phyloP scores from a whole-genome alignment of 1,139 yeast genomes.

The Tardiomyces digboiensis region DNA sequence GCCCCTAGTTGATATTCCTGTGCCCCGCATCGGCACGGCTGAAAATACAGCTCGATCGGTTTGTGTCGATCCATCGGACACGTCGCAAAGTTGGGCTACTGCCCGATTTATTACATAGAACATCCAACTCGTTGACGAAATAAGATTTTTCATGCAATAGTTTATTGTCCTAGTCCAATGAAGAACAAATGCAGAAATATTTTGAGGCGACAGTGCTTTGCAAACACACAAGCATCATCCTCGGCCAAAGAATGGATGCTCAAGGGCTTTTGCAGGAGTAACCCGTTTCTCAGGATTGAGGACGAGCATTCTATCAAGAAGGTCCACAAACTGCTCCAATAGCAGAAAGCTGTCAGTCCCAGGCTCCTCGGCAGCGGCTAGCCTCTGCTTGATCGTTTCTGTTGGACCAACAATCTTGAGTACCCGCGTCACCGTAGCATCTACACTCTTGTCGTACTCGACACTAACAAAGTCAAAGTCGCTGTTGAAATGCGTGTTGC shows the following conservation, averaged over 20 bases:
- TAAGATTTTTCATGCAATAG: no score
- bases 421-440: slow-evolving; percentile 91
- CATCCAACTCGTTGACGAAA: no score
- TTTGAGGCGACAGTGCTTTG: no score
- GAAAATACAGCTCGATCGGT: no score
- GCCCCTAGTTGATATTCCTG: no score
- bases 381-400: slow-evolving; percentile 11
- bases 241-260: slow-evolving; percentile 65
- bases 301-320: slow-evolving; percentile 81
- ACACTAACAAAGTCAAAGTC: slow-evolving; percentile 75
- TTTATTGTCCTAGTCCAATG: no score
- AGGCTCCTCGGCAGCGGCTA: slow-evolving; percentile 38
- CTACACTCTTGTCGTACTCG: slow-evolving; percentile 86
- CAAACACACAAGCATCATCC: no score
- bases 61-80: no score
- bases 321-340: slow-evolving; percentile 86
- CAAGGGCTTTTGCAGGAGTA: slow-evolving; percentile 82
- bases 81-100: no score
- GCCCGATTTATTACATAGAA: no score
- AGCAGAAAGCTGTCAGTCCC: slow-evolving; percentile 73
- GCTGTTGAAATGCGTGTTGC: slow-evolving; percentile 23
- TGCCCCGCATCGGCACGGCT: no score
- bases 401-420: slow-evolving; percentile 6
- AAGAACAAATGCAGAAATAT: no score
- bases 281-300: slow-evolving; percentile 94